These are phyloP conservation scores for Stephania cephalantha DNA, from an alignment of 164 flowering plant genomes.

Conservation along the genomic window DNA sequence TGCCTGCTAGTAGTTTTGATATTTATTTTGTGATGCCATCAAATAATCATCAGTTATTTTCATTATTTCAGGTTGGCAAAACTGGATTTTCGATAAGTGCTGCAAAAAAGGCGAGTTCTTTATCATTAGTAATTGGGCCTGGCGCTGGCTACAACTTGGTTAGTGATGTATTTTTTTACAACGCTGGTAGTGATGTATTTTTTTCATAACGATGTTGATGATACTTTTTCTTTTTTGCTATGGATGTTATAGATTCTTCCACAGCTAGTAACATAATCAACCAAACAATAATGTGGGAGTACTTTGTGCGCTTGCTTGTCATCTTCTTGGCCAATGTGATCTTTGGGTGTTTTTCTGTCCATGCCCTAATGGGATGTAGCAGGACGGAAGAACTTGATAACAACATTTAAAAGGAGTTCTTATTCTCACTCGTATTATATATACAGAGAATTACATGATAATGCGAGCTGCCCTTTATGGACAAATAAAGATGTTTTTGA, in stretches of 20 bases:
- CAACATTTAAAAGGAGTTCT: too few species aligned
- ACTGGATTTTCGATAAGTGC: constrained; percentile 84
- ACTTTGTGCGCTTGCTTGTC: too few species aligned
- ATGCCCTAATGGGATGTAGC: too few species aligned
- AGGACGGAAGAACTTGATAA: too few species aligned
- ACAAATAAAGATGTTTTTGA: not conserved
- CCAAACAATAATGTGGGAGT: not conserved
- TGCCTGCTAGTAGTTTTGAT: not conserved
- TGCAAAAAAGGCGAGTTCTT: constrained; percentile 34
- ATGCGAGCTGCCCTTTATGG: not conserved
- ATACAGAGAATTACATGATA: not conserved
- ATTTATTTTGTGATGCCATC: not conserved
- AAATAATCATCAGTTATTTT: not conserved
- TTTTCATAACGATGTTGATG: not conserved
- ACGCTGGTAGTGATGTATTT: not conserved
- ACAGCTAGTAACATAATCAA: not conserved
- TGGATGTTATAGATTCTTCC: not conserved
- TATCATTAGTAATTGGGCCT: constrained; percentile 83
- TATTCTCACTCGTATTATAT: too few species aligned
- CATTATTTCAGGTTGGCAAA: constrained; percentile 42
- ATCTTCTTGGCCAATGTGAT: too few species aligned
- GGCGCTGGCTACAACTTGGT: constrained; percentile 97
- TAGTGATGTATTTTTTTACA: constrained; percentile 16
- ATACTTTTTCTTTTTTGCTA: not conserved
- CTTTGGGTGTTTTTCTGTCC: too few species aligned